phyloP scores from a whole-genome alignment of 371 early-diverging fungal genomes.

The Sporodiniella umbellata region DNA sequence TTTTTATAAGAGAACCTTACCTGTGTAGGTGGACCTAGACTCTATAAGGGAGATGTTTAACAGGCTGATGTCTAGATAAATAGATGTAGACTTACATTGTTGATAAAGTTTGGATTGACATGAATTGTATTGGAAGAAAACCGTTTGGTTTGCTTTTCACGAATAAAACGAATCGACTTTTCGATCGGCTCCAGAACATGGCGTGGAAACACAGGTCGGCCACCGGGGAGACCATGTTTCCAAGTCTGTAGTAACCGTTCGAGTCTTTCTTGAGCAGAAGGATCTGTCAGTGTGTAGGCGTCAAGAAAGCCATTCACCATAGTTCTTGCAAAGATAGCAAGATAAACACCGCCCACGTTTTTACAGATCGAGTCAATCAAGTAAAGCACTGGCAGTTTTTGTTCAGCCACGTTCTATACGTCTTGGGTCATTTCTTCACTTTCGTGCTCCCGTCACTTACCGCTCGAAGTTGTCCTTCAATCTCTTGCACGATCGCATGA shows the following conservation, averaged over 20 bases:
- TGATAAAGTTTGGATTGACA: slow-evolving; percentile 61
- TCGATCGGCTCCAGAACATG: slow-evolving; percentile 59
- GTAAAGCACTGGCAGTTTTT: slow-evolving; percentile 88
- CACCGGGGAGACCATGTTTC: slow-evolving; percentile 68
- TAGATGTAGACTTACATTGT: slow-evolving; percentile 31
- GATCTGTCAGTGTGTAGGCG: slow-evolving; percentile 71
- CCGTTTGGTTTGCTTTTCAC: slow-evolving; percentile 22
- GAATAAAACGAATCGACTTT: slow-evolving; percentile 42
- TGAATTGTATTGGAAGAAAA: slow-evolving; percentile 35
- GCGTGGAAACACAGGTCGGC: slow-evolving; percentile 60
- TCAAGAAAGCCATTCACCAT: slow-evolving; percentile 68
- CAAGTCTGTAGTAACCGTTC: slow-evolving; percentile 78
- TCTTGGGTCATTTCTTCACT: not conserved
- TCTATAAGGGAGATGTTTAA: slow-evolving; percentile 24
- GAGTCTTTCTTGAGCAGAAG: slow-evolving; percentile 59
- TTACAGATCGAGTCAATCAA: slow-evolving; percentile 93
- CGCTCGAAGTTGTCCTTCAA: slow-evolving; percentile 71
- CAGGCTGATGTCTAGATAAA: too few species aligned
- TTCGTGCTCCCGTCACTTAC: too few species aligned
- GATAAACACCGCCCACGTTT: slow-evolving; percentile 83
- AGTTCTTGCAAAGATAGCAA: slow-evolving; percentile 64
- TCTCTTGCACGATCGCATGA: slow-evolving; percentile 75
- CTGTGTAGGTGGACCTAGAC: too few species aligned
- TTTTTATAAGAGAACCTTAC: not conserved
- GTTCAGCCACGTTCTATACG: slow-evolving; percentile 63